These are phyloP conservation scores for Ascochyta rabiei DNA, from an alignment of 2,329 filamentous ascomycete species.

Conservation along the genomic window DNA sequence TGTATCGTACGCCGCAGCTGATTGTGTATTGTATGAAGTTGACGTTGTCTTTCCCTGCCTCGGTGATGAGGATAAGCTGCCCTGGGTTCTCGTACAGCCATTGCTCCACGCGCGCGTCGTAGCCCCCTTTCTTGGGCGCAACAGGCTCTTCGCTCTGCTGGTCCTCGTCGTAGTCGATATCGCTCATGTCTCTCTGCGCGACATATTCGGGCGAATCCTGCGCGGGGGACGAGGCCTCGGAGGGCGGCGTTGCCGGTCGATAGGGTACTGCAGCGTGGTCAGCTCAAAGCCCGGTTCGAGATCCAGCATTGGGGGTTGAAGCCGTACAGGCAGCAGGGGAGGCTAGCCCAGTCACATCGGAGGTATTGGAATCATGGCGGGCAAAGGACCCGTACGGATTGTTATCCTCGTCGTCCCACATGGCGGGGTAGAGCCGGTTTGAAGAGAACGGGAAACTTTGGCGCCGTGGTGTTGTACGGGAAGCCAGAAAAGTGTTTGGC, in stretches of 20 bases:
- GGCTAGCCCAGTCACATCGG: slow-evolving; percentile 57
- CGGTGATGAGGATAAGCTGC: slow-evolving; percentile 86
- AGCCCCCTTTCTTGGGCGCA: slow-evolving; percentile 77
- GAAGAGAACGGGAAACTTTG: not conserved
- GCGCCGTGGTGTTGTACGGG: not conserved
- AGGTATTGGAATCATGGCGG: slow-evolving; percentile 78
- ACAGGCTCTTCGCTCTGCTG: slow-evolving; percentile 49
- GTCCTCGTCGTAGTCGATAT: slow-evolving; percentile 63
- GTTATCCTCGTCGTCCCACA: slow-evolving; percentile 99
- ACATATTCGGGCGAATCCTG: slow-evolving; percentile 67
- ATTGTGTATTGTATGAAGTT: slow-evolving; percentile 98
- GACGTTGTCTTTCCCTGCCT: slow-evolving; percentile 92
- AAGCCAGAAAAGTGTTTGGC: not conserved
- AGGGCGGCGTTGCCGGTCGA: slow-evolving; percentile 67
- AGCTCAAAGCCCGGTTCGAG: not conserved
- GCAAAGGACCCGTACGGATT: slow-evolving; percentile 97
- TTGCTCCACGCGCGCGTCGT: slow-evolving; percentile 95
- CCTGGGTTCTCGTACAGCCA: slow-evolving; percentile 95
- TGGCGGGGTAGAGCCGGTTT: slow-evolving; percentile 49
- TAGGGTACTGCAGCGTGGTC: slow-evolving; percentile 48
- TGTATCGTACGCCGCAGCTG: slow-evolving; percentile 76
- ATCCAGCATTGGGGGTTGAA: not conserved
- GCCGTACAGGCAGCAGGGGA: slow-evolving; percentile 49
- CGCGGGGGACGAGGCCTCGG: slow-evolving; percentile 72
- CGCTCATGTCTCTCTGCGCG: slow-evolving; percentile 61